Evolutionary conservation across 1,284 basidiomycete species (phyloP), one percentile per base, ranked within the genome.

Genomic region (Butyriboletus appendiculatus): DNA sequence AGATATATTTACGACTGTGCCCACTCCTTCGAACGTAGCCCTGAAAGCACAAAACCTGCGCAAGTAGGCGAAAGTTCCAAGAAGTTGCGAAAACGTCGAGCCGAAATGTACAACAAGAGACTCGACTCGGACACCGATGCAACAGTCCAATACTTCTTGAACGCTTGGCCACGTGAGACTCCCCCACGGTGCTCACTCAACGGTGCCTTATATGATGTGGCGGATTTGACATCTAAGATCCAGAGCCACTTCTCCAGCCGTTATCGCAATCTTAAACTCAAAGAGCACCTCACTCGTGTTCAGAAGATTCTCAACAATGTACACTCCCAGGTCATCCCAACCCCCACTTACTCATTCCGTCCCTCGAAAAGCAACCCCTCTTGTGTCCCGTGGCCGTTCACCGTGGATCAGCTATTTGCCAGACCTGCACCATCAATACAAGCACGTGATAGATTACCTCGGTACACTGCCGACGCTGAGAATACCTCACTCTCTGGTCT

Each of bases 151-250:
- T 24, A 4, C 6, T 15, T 66, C 14, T 18, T 59, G 12, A 14
- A 24, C 0, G 30, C 45, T 37, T 69, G 67, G 67, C 63, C 67
- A 4, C 57, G 56, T 33, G 49, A 56, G 30, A 48, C 34, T 5
- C 49, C 57, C 18, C 48, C 58, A 3, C 2, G 6, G 6, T 57
- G 44, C 35, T 46, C 41, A 8, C 53, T 69, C 24, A 5, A 38
- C 20, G 2, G 26, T 11, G 1, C 10, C 15, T 45, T 41, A 15
- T 65, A 70, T 9, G 1, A 58, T 7, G 26, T 57, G 9, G 1
- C 38, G 3, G 1, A 3, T 0, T 39, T 70, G 15, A 43, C 15
- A 0, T 12, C 46, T 15, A 64, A 72, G 9, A 22, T 57, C 12
- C 20, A 45, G 8, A 15, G 6, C 0, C 20, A 49, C 40, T 64